These are phyloP conservation scores for Boletus sp. DNA, from an alignment of 768 basidiomycete species.

Conservation along the genomic window DNA sequence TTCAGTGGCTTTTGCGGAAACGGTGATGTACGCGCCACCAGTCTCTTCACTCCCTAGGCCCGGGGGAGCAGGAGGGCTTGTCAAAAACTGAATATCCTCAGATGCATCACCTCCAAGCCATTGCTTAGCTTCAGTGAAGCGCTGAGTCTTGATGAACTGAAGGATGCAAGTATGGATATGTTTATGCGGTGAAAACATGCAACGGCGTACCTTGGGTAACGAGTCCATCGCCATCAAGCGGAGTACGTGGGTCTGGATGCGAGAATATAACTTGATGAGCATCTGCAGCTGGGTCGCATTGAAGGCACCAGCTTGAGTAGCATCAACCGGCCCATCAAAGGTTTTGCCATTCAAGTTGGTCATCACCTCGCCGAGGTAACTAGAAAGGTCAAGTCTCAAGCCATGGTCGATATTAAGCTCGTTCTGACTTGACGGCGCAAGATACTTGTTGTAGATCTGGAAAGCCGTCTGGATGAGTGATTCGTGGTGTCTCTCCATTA, in stretches of 20 bases:
- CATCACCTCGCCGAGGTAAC: conserved; percentile 89
- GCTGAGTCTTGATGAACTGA: conserved; percentile 85
- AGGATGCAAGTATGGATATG: conserved; percentile 5
- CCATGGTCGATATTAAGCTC: conserved; percentile 99
- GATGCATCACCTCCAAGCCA: conserved; percentile 77
- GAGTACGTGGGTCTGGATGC: conserved; percentile 96
- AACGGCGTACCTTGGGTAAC: conserved; percentile 77
- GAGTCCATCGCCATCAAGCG: conserved; percentile 98
- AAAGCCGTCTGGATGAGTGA: conserved; percentile 92
- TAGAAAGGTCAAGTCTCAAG: conserved; percentile 88
- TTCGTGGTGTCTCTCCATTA: conserved; percentile 98
- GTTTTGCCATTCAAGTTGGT: conserved; percentile 70
- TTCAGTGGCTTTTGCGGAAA: conserved; percentile 78
- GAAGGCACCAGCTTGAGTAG: conserved; percentile 76
- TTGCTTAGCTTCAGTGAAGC: conserved; percentile 74
- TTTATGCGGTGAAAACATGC: conserved; percentile 1
- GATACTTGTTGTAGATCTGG: conserved; percentile 89
- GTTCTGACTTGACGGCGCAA: conserved; percentile 91
- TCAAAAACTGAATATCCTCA: conserved; percentile 54
- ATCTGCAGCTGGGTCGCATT: conserved; percentile 95
- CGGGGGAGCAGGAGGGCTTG: conserved; percentile 64
- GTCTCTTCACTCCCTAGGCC: conserved; percentile 67
- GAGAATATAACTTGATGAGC: conserved; percentile 90
- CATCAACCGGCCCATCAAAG: conserved; percentile 78
- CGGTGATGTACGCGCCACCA: conserved; percentile 82